Base-by-base conservation (phyloP, 768 basidiomycete species). In the Epithele typhae region DNA sequence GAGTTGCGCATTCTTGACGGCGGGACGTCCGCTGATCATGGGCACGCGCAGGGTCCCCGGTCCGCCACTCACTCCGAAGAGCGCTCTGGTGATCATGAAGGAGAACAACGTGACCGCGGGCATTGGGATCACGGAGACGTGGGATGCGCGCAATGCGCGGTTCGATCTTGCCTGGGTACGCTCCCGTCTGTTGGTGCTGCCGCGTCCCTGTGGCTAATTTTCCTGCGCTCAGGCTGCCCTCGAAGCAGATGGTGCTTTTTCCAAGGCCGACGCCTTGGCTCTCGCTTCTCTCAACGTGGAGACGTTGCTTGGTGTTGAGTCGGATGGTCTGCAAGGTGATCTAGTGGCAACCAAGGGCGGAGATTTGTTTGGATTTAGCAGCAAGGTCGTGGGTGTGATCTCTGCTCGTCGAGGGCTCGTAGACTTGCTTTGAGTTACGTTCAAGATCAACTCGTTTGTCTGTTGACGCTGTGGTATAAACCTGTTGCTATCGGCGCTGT, bases 91-190 rank as follows among this genome's bases (percentile, higher is more conserved):
- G 21, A 71, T 71, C 40, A 75, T 96, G 17, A 59, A 83, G 14
- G 68, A 70, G 4, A 75, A 86, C 34, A 82, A 80, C 18, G 86
- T 94, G 11, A 79, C 78, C 5, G 80, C 88, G 24, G 87, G 79
- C 19, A 60, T 90, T 37, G 84, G 83, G n/a, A 70, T 82, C 39
- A 65, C 73, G 35, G 79, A 82, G 51, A 75, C 76, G 36, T 91
- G 84, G 84, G 71, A 74, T 21, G 82, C 85, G 15, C 77, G 87
- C n/a, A 89, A 84, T 59, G 73, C 84, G 7, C 77, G 84, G 10
- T 86, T 90, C 51, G 90, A 94, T 53, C 66, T 80, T 25, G 85
- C 79, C 40, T 93, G 92, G 91, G 86, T 84, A 49, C 55, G 79
- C 68, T 17, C 42, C n/a, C 2, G 6, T 17, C 12, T 11, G 12